Evolutionary conservation across 305 asterid genomes (phyloP).

Genomic region (Fraxinus albicans): DNA sequence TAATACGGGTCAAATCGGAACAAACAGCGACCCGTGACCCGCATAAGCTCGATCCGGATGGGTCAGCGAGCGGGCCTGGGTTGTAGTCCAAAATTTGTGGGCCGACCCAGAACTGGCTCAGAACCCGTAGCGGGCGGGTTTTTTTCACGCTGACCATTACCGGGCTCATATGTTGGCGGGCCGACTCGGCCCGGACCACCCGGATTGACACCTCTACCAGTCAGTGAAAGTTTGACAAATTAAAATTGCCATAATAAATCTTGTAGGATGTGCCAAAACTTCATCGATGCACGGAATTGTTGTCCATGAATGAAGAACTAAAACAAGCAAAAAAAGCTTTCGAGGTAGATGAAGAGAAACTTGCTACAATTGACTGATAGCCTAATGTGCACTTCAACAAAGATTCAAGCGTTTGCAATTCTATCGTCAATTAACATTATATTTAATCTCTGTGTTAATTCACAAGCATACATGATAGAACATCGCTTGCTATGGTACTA

Average conservation of each 20-base stretch:
- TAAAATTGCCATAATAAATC: neutral
- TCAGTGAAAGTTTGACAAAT: neutral
- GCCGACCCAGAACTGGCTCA: too few relatives aligned
- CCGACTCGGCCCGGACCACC: too few relatives aligned
- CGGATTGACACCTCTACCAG: too few relatives aligned
- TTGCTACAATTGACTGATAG: conserved; percentile 57
- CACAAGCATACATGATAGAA: neutral
- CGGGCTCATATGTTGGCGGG: too few relatives aligned
- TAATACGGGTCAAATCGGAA: too few relatives aligned
- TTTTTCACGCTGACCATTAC: too few relatives aligned
- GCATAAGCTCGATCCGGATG: too few relatives aligned
- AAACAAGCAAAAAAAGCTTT: conserved; percentile 92
- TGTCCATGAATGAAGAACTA: conserved; percentile 88
- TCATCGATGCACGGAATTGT: conserved; percentile 72
- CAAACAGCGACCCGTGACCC: too few relatives aligned
- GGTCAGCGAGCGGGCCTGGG: too few relatives aligned
- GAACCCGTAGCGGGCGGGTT: too few relatives aligned
- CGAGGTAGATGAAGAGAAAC: conserved; percentile 82
- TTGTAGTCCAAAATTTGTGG: too few relatives aligned
- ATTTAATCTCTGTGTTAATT: neutral
- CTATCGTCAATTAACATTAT: neutral
- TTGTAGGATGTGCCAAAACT: conserved; percentile 88
- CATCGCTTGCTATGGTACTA: neutral
- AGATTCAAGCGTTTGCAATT: neutral
- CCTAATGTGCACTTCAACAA: neutral